Conservation (phyloP, 441 rosid genomes). For the Erysimum pusillum region DNA sequence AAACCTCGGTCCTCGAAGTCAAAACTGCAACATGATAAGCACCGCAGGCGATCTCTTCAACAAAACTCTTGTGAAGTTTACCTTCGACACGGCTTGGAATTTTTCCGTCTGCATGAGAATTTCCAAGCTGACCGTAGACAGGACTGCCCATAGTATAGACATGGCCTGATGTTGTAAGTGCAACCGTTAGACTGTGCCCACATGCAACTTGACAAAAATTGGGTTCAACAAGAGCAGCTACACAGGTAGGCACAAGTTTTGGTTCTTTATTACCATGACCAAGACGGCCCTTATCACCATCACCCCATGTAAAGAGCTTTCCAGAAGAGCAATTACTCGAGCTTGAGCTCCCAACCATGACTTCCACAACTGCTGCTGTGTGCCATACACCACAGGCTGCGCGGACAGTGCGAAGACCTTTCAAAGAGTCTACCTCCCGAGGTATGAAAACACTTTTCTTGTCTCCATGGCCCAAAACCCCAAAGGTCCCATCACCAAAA, state of each 20-base stretch:
- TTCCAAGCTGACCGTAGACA: slow-evolving; percentile 95
- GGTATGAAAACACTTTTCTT: slow-evolving; percentile 75
- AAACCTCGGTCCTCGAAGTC: slow-evolving; percentile 92
- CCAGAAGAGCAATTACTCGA: slow-evolving; percentile 91
- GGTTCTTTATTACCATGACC: slow-evolving; percentile 96
- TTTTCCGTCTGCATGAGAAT: slow-evolving; percentile 87
- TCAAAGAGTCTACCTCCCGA: slow-evolving; percentile 92
- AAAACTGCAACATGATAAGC: slow-evolving; percentile 95
- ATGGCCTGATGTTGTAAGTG: slow-evolving; percentile 85
- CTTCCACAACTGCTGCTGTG: slow-evolving; percentile 96
- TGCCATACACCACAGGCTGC: slow-evolving; percentile 99
- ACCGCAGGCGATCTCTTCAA: slow-evolving; percentile 94
- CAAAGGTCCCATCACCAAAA: slow-evolving; percentile 98
- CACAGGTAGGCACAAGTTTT: slow-evolving; percentile 91
- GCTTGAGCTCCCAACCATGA: slow-evolving; percentile 90
- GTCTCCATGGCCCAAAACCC: slow-evolving; percentile 95
- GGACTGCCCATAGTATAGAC: slow-evolving; percentile 94
- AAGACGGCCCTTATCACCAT: slow-evolving; percentile 92
- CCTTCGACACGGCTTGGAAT: slow-evolving; percentile 88
- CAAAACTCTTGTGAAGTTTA: slow-evolving; percentile 80
- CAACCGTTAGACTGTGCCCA: slow-evolving; percentile 93
- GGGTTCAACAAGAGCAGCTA: slow-evolving; percentile 96
- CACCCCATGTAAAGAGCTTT: slow-evolving; percentile 97
- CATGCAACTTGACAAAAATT: slow-evolving; percentile 94
- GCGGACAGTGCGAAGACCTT: slow-evolving; percentile 89